phyloP scores from a whole-genome alignment of 139 green algal genomes.

The Parachlorella kessleri region DNA sequence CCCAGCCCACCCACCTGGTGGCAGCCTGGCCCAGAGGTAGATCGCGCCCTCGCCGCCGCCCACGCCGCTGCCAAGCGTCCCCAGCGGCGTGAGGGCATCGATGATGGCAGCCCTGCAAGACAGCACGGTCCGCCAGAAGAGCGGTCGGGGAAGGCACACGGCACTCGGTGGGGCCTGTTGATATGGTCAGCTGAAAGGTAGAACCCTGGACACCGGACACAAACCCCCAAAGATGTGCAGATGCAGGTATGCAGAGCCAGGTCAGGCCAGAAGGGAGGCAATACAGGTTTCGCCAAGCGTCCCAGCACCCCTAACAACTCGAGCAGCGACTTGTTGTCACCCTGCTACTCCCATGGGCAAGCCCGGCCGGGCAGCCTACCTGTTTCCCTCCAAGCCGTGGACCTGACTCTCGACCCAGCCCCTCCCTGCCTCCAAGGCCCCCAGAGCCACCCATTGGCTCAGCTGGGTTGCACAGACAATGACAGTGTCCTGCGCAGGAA shows the following conservation, averaged over 20 bases:
- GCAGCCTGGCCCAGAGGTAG: conserved; percentile 89
- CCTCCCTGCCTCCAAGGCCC: conserved; percentile 51
- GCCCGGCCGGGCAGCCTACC: not conserved
- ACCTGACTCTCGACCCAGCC: conserved; percentile 64
- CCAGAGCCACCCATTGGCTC: conserved; percentile 75
- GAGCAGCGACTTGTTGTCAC: no score
- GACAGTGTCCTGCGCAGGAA: conserved; percentile 96
- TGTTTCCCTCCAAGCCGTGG: conserved; percentile 50
- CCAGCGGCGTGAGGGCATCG: conserved; percentile 73
- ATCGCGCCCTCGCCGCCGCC: conserved; percentile 86
- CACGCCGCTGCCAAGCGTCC: conserved; percentile 41
- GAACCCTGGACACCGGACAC: no score
- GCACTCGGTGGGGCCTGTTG: no score
- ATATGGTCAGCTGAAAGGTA: no score
- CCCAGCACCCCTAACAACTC: no score
- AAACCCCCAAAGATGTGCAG: no score
- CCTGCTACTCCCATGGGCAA: no score
- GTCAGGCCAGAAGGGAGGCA: no score
- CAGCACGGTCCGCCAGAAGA: no score
- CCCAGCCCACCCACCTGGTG: conserved; percentile 48
- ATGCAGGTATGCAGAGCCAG: no score
- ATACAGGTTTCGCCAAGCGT: no score
- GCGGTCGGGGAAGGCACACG: no score
- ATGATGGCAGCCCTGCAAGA: conserved; percentile 40
- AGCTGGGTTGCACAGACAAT: conserved; percentile 83